A percentile compares a stretch with the other conserved stretches of the same genome.
Evolutionary conservation across 768 basidiomycete genomes (phyloP).

Genomic region (Phaeolepiota aurea): DNA sequence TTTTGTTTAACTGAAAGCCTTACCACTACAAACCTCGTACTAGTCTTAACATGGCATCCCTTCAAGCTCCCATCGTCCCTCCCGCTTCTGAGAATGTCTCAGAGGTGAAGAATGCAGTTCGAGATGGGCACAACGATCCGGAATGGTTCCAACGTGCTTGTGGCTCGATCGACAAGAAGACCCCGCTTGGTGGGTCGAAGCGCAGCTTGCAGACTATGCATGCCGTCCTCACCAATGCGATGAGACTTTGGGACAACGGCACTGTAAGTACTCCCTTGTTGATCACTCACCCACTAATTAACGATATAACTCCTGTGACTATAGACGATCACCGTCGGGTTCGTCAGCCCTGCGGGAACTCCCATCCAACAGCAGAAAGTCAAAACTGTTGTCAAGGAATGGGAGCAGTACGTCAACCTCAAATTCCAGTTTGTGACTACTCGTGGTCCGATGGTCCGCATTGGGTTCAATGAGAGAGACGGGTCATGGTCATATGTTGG

Average conservation of each 20-base stretch:
- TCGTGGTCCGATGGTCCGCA: slow-evolving; percentile 7
- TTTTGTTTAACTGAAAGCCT: neutral
- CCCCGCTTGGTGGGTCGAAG: neutral
- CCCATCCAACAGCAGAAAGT: slow-evolving; percentile 7
- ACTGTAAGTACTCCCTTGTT: neutral
- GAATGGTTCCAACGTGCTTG: neutral
- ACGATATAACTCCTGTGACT: no score
- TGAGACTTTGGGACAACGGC: slow-evolving; percentile 5
- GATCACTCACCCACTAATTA: neutral
- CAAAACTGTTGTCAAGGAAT: slow-evolving; percentile 2
- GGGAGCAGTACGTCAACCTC: slow-evolving; percentile 9
- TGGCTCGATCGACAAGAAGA: neutral
- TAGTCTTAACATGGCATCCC: neutral
- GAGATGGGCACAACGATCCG: neutral
- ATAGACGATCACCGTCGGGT: slow-evolving; percentile 5
- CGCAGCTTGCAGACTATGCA: neutral
- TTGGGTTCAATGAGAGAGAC: slow-evolving; percentile 5
- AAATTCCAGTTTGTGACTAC: slow-evolving; percentile 7
- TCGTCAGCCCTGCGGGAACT: slow-evolving; percentile 3
- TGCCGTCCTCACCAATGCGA: slow-evolving; percentile 3
- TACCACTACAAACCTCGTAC: neutral
- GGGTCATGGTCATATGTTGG: slow-evolving; percentile 12
- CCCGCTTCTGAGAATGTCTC: no score
- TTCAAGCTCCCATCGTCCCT: neutral
- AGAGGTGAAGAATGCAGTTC: neutral